These are phyloP conservation scores for Ustilago xerochloae DNA, from an alignment of 1,284 basidiomycete species.

Conservation along the genomic window DNA sequence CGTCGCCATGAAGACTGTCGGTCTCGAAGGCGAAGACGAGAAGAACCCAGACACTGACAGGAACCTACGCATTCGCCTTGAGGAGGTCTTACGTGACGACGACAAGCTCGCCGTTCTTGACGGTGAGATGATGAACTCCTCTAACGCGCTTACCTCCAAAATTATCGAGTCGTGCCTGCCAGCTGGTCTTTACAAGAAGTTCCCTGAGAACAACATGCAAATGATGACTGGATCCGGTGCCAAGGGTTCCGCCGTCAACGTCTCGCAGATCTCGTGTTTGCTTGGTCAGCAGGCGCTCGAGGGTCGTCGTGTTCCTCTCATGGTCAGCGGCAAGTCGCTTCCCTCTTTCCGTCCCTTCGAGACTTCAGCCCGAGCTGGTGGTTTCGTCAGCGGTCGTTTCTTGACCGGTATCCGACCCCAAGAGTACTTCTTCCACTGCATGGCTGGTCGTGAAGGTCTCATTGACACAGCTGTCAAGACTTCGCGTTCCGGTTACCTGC, in stretches of 20 bases:
- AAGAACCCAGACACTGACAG: conserved; percentile 70
- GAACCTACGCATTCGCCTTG: conserved; percentile 73
- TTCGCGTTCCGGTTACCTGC: conserved; percentile 95
- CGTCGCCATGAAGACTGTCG: conserved; percentile 79
- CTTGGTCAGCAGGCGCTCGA: conserved; percentile 98
- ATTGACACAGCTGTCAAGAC: conserved; percentile 99
- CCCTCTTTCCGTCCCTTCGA: conserved; percentile 98
- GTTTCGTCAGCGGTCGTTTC: conserved; percentile 99
- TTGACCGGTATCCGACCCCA: conserved; percentile 98
- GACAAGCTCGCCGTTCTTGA: conserved; percentile 98
- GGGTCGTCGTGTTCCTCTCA: conserved; percentile 96
- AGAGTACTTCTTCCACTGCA: conserved; percentile 99
- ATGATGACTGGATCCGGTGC: conserved; percentile 98
- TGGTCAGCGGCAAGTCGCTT: conserved; percentile 98
- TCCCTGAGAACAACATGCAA: conserved; percentile 99
- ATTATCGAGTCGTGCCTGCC: conserved; percentile 80
- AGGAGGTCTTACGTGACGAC: conserved; percentile 96
- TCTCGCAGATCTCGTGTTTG: conserved; percentile 94
- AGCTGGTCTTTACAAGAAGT: conserved; percentile 76
- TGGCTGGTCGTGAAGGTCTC: conserved; percentile 98
- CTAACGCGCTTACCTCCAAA: conserved; percentile 84
- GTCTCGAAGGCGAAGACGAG: conserved; percentile 68
- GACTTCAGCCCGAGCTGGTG: conserved; percentile 94
- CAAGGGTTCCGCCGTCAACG: conserved; percentile 97
- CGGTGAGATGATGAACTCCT: conserved; percentile 76